Evolutionary conservation across 768 basidiomycete species (phyloP).

Genomic region (Tylopilus subfusipes): DNA sequence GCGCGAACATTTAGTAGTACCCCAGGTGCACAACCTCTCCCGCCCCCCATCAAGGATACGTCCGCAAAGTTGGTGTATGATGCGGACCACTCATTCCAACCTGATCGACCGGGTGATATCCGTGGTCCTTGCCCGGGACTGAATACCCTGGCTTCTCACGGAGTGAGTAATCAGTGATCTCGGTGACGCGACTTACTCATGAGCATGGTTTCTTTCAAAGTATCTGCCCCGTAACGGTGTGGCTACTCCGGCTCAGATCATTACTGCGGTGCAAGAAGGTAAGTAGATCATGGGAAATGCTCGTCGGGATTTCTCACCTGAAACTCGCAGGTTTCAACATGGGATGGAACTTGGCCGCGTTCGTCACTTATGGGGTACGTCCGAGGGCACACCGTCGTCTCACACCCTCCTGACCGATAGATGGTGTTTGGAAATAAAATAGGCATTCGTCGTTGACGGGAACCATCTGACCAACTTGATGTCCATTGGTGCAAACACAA

Average conservation of each 20-base stretch:
- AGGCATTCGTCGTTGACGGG: constrained; percentile 27
- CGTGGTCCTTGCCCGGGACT: constrained; percentile 25
- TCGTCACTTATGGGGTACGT: constrained; percentile 22
- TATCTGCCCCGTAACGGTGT: constrained; percentile 20
- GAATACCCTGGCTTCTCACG: constrained; percentile 25
- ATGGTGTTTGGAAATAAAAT: neutral
- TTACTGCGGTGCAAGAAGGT: constrained; percentile 23
- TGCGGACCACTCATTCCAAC: constrained; percentile 11
- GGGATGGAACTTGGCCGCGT: constrained; percentile 19
- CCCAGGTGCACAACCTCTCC: constrained; percentile 20
- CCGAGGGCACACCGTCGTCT: neutral
- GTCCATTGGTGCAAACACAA: constrained; percentile 23
- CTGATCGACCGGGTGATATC: constrained; percentile 14
- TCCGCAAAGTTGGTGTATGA: constrained; percentile 23
- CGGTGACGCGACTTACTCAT: neutral
- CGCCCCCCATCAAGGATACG: constrained; percentile 20
- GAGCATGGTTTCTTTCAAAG: neutral
- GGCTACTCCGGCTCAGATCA: constrained; percentile 23
- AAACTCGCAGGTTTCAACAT: constrained; percentile 21
- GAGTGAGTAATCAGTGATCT: constrained; percentile 11
- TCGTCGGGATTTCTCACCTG: neutral
- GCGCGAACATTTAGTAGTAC: constrained; percentile 10
- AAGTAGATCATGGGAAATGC: neutral
- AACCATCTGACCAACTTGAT: constrained; percentile 29
- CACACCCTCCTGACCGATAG: neutral